Evolutionary conservation across 805 yeast species (phyloP).

Genomic region (Kregervanrija pseudodelftensis): DNA sequence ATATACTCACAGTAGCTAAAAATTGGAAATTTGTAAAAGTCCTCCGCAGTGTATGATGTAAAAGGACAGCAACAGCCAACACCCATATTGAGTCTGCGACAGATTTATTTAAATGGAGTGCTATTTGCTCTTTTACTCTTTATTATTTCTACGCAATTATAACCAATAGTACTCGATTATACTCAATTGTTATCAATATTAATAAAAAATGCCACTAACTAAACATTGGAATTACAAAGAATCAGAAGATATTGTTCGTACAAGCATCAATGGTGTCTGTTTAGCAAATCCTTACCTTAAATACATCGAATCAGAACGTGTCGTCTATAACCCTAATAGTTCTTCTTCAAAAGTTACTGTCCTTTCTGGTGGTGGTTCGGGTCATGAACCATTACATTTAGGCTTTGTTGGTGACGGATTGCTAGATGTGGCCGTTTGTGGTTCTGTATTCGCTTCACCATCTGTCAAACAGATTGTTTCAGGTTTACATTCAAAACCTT

Average conservation of each 20-base stretch:
- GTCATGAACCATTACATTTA: constrained; percentile 92
- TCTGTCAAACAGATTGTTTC: constrained; percentile 72
- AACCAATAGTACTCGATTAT: too few relatives aligned
- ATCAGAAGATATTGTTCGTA: constrained; percentile 4
- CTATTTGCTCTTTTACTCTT: too few relatives aligned
- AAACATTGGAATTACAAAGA: constrained; percentile 10
- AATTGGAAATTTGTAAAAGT: too few relatives aligned
- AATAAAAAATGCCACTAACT: constrained; percentile 4
- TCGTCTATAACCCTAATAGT: constrained; percentile 36
- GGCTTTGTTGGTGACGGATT: constrained; percentile 85
- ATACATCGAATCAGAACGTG: constrained; percentile 50
- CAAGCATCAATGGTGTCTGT: constrained; percentile 9
- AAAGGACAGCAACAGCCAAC: too few relatives aligned
- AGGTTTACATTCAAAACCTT: constrained; percentile 52
- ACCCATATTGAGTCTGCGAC: too few relatives aligned
- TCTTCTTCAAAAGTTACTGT: constrained; percentile 52
- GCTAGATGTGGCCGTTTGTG: constrained; percentile 83
- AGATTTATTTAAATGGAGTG: too few relatives aligned
- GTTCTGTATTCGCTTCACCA: constrained; percentile 91
- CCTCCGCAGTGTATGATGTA: too few relatives aligned
- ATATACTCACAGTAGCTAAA: too few relatives aligned
- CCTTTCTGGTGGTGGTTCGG: constrained; percentile 90
- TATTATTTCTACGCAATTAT: too few relatives aligned
- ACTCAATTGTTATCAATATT: too few relatives aligned
- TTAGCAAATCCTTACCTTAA: constrained; percentile 45